A percentile compares a stretch with the other conserved stretches of the same genome.
phyloP scores from a whole-genome alignment of 805 yeast genomes.

The Scheffersomyces ergatensis region DNA sequence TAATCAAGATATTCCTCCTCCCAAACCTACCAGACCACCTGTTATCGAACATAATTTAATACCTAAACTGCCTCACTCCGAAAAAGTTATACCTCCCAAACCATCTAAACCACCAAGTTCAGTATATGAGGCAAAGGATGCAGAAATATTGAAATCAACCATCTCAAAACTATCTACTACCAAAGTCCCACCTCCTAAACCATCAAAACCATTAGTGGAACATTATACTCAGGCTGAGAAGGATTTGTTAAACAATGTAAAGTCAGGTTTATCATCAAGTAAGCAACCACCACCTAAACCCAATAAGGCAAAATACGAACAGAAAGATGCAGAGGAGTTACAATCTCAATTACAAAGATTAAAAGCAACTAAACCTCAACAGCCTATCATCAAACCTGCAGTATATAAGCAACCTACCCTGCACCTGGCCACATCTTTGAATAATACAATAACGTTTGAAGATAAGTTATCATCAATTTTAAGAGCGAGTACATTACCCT shows the following conservation, averaged over 20 bases:
- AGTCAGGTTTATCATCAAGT: slow-evolving; percentile 10
- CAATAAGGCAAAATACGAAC: slow-evolving; percentile 15
- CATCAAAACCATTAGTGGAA: slow-evolving; percentile 14
- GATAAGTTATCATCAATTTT: slow-evolving; percentile 23
- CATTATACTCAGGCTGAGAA: slow-evolving; percentile 12
- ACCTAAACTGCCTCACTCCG: not conserved
- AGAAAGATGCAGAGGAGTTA: slow-evolving; percentile 20
- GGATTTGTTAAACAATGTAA: slow-evolving; percentile 13
- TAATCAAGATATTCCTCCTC: slow-evolving; percentile 5
- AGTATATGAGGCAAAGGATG: slow-evolving; percentile 17
- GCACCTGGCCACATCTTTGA: not conserved
- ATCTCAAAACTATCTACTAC: slow-evolving; percentile 13
- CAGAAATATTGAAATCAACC: slow-evolving; percentile 18
- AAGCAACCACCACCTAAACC: slow-evolving; percentile 9
- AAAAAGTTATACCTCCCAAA: slow-evolving; percentile 6
- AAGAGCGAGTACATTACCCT: slow-evolving; percentile 27
- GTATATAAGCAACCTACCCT: slow-evolving; percentile 1
- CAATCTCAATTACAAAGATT: slow-evolving; percentile 22
- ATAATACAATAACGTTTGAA: slow-evolving; percentile 12
- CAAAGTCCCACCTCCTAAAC: slow-evolving; percentile 12
- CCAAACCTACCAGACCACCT: slow-evolving; percentile 3
- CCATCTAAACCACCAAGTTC: slow-evolving; percentile 11
- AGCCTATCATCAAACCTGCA: not conserved
- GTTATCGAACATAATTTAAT: not conserved
- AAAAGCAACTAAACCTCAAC: slow-evolving; percentile 8